Percentiles rank a stretch among this genome's conserved stretches.
These are phyloP conservation scores for Eucalyptus curtisii DNA, from an alignment of 345 rosid species.

Conservation along the genomic window DNA sequence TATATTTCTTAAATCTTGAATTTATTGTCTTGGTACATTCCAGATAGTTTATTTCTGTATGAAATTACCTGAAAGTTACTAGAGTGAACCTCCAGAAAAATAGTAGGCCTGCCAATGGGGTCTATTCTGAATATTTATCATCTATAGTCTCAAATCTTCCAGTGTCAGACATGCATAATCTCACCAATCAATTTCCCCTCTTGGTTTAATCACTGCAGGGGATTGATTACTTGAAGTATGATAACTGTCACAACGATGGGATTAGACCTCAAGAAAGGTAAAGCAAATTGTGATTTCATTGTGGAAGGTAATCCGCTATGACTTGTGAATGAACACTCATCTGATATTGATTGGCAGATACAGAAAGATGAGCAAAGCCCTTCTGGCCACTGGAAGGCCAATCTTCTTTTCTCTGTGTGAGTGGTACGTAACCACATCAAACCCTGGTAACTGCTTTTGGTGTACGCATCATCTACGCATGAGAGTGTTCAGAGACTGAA, in stretches of 20 bases:
- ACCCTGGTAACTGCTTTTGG: background rate
- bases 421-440: slow-evolving; percentile 3
- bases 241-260: slow-evolving; percentile 15
- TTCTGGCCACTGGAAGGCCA: slow-evolving; percentile 15
- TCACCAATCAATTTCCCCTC: background rate
- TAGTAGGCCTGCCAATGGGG: background rate
- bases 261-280: slow-evolving; percentile 11
- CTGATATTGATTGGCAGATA: background rate
- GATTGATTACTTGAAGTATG: slow-evolving; percentile 29
- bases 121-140: background rate
- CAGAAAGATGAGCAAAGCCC: slow-evolving; percentile 15
- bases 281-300: background rate
- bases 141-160: background rate
- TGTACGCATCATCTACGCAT: background rate
- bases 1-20: background rate
- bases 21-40: background rate
- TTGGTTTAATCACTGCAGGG: slow-evolving; percentile 3
- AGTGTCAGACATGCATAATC: background rate
- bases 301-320: background rate
- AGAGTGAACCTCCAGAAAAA: background rate
- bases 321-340: too few relatives aligned
- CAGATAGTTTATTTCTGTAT: background rate
- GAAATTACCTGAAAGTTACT: background rate
- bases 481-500: background rate
- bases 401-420: slow-evolving; percentile 35